Conservation (phyloP, 768 basidiomycete genomes). For the Mycena galopus region DNA sequence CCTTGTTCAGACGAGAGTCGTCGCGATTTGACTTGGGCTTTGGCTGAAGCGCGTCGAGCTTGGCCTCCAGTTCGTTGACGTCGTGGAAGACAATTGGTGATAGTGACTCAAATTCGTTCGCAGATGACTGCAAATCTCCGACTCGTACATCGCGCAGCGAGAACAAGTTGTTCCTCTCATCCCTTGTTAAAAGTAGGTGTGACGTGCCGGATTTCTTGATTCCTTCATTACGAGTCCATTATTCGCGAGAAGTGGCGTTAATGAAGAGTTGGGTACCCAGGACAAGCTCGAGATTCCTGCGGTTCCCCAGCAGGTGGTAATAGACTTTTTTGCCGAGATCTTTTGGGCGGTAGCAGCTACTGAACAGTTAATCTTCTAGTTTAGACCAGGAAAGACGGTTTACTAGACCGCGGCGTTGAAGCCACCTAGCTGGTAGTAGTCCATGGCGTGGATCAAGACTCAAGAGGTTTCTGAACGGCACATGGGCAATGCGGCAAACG, state of each 20-base stretch:
- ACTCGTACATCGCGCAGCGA: neutral
- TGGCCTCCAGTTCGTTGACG: constrained; percentile 5
- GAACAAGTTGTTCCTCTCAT: neutral
- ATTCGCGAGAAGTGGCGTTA: neutral
- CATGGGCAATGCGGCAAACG: too few relatives aligned
- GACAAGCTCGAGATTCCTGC: constrained; percentile 11
- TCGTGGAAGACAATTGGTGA: constrained; percentile 29
- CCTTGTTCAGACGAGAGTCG: constrained; percentile 27
- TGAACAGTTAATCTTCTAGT: neutral
- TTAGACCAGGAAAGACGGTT: neutral
- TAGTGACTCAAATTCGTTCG: constrained; percentile 27
- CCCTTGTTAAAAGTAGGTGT: constrained; percentile 11
- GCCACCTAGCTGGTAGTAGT: constrained; percentile 36
- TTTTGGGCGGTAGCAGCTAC: neutral
- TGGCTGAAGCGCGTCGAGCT: constrained; percentile 14
- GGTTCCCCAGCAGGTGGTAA: neutral
- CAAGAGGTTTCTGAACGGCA: neutral
- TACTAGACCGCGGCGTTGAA: constrained; percentile 22
- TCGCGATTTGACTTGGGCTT: constrained; percentile 8
- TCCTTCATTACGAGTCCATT: neutral
- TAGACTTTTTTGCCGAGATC: constrained; percentile 1
- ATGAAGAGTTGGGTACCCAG: constrained; percentile 4
- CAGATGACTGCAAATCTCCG: neutral
- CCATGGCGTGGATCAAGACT: constrained; percentile 8
- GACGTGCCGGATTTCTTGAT: constrained; percentile 29